These are phyloP conservation scores for Otatea glauca DNA, from an alignment of 176 grass and related monocot genomes.

Conservation along the genomic window DNA sequence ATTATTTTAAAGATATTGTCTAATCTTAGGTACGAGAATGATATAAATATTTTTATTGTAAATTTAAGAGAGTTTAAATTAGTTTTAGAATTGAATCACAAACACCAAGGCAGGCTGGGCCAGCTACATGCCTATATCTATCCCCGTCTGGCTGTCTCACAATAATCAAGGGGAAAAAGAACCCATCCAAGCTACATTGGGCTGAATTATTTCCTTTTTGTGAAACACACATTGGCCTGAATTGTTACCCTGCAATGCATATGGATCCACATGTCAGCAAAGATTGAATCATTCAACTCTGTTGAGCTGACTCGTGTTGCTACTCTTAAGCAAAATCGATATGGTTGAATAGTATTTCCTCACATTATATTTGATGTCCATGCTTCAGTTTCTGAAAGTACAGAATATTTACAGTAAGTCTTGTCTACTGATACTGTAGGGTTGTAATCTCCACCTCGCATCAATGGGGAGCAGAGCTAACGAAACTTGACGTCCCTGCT, in stretches of 20 bases:
- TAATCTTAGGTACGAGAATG: no score
- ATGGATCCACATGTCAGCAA: not conserved
- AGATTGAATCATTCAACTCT: not conserved
- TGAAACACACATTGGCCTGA: not conserved
- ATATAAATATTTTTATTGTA: not conserved
- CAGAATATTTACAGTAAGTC: not conserved
- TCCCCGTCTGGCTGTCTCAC: no score
- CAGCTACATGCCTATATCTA: not conserved
- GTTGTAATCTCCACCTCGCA: conserved; percentile 77
- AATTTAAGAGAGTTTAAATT: not conserved
- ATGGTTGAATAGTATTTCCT: not conserved
- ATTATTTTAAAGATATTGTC: no score
- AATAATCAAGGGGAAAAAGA: not conserved
- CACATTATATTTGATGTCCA: conserved; percentile 11
- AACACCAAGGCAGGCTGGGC: not conserved
- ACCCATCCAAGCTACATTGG: not conserved
- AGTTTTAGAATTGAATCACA: not conserved
- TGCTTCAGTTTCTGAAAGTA: not conserved
- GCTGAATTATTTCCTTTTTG: not conserved
- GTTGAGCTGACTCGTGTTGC: not conserved
- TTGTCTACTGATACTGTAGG: conserved; percentile 42
- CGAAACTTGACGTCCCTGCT: conserved; percentile 63
- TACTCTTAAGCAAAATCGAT: not conserved
- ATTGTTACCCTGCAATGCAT: not conserved
- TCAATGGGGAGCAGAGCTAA: conserved; percentile 66